phyloP scores from a whole-genome alignment of 1,284 basidiomycete species.

The Moesziomyces antarcticus region DNA sequence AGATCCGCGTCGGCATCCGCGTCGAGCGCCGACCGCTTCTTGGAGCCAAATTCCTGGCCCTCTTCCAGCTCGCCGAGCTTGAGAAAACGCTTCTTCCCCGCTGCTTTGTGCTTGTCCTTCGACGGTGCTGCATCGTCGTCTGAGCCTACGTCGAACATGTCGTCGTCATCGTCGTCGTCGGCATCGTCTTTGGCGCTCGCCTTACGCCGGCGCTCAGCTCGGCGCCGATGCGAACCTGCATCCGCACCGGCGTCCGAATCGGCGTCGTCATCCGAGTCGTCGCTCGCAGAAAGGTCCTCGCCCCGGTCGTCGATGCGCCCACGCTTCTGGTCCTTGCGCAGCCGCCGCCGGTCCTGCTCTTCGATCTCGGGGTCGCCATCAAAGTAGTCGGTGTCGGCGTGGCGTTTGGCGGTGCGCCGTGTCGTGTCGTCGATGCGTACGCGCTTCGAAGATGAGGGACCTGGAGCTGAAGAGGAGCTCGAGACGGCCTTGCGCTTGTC shows the following conservation, averaged over 20 bases:
- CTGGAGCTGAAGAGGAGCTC: background rate
- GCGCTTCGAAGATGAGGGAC: constrained; percentile 20
- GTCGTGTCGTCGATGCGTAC: constrained; percentile 36
- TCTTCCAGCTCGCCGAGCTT: constrained; percentile 85
- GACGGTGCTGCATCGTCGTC: constrained; percentile 14
- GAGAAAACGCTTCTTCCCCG: constrained; percentile 32
- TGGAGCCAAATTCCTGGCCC: constrained; percentile 64
- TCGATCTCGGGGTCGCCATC: constrained; percentile 62
- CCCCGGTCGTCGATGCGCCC: constrained; percentile 80
- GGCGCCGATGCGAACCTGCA: constrained; percentile 63
- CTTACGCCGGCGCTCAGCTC: constrained; percentile 71
- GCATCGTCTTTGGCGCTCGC: constrained; percentile 60
- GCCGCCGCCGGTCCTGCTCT: constrained; percentile 53
- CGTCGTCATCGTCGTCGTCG: constrained; percentile 72
- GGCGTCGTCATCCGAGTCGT: constrained; percentile 72
- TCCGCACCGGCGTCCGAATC: constrained; percentile 75
- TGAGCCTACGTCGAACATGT: constrained; percentile 81
- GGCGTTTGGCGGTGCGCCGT: constrained; percentile 17
- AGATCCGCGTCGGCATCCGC: constrained; percentile 49
- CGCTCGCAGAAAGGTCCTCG: constrained; percentile 80
- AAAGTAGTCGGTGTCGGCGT: constrained; percentile 32
- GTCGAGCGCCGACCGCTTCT: constrained; percentile 42
- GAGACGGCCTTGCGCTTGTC: constrained; percentile 31
- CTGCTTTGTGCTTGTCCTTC: constrained; percentile 18
- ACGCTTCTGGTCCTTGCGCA: constrained; percentile 55